Conservation (phyloP, 495 filamentous ascomycete genomes). For the Pyrenula aspistea region DNA sequence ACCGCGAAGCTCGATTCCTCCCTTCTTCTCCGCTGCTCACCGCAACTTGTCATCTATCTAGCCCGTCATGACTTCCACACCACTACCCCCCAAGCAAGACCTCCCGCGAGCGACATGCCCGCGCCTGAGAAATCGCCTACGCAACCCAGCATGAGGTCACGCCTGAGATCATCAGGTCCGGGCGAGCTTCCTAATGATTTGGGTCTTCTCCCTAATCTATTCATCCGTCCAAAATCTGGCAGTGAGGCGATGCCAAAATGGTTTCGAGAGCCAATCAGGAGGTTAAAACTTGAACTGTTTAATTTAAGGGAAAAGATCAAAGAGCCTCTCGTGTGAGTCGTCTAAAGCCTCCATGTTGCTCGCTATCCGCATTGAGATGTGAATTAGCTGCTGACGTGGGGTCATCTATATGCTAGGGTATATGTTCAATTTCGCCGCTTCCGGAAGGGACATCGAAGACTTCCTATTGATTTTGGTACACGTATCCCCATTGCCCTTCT, state of each 20-base stretch:
- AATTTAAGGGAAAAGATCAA: not conserved
- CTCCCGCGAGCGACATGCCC: too few species aligned
- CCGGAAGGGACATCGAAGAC: not conserved
- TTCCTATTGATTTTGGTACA: not conserved
- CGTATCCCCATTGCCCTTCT: not conserved
- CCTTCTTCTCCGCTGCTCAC: too few species aligned
- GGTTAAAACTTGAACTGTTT: not conserved
- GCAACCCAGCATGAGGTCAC: not conserved
- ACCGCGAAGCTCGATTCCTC: too few species aligned
- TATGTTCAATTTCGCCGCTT: not conserved
- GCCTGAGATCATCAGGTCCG: not conserved
- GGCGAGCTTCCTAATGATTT: not conserved
- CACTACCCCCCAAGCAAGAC: too few species aligned
- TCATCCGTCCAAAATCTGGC: not conserved
- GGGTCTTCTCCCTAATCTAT: not conserved
- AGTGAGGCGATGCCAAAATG: not conserved
- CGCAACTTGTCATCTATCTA: too few species aligned
- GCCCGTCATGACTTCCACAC: too few species aligned
- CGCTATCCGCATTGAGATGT: too few species aligned
- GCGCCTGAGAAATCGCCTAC: too few species aligned
- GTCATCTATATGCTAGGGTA: not conserved
- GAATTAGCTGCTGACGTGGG: too few species aligned
- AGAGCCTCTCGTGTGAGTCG: not conserved
- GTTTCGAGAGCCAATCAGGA: not conserved
- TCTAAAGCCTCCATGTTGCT: too few species aligned